A percentile compares a stretch with the other conserved stretches of the same genome.
These are phyloP conservation scores for Rhizophagus clarus DNA, from an alignment of 192 early-diverging fungal genomes.

Conservation along the genomic window DNA sequence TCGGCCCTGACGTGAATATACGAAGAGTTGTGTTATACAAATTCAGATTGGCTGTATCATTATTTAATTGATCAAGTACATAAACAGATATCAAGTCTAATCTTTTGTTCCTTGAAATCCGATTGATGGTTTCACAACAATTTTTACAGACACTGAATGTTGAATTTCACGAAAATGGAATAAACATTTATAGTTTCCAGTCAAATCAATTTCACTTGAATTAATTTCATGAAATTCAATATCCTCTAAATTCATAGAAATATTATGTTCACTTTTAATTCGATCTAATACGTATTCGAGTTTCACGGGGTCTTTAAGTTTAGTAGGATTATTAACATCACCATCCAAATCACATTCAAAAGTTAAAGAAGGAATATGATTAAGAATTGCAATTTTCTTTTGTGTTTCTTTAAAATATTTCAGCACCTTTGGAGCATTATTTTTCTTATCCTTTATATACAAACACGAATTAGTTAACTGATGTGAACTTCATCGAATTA, in stretches of 20 bases:
- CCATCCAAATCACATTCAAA: not conserved
- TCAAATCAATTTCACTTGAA: not conserved
- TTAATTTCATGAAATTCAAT: constrained; percentile 13
- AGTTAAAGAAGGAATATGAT: not conserved
- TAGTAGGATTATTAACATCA: not conserved
- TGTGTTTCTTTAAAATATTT: constrained; percentile 15
- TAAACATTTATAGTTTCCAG: constrained; percentile 7
- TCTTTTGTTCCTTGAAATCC: not conserved
- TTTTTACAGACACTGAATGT: not conserved
- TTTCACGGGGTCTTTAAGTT: not conserved
- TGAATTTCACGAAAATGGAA: constrained; percentile 5
- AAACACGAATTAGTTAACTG: not conserved
- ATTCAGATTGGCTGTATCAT: too few species aligned
- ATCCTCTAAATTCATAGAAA: not conserved
- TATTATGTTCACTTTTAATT: not conserved
- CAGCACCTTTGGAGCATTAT: not conserved
- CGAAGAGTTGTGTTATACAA: too few species aligned
- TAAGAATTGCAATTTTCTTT: not conserved
- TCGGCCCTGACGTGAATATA: too few species aligned
- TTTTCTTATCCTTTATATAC: not conserved
- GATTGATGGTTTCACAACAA: not conserved
- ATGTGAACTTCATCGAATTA: not conserved
- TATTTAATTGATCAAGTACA: too few species aligned
- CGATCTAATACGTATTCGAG: not conserved
- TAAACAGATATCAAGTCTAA: too few species aligned